Base-by-base conservation (phyloP, 129 eudicot genomes). In the Deinandra increscens region DNA sequence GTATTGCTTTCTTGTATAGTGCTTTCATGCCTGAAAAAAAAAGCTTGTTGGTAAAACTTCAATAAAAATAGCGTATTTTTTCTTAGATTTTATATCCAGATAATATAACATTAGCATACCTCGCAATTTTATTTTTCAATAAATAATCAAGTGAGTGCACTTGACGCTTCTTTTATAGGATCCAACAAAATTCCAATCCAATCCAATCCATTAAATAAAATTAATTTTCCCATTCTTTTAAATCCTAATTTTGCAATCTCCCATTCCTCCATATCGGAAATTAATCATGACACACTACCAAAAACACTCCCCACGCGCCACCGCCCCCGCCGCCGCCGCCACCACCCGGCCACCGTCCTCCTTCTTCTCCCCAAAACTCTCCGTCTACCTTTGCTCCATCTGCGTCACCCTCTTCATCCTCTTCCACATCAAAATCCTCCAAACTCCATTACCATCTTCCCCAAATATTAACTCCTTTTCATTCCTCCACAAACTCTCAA, bases 381-480 rank as follows among this genome's bases (percentile, higher is more conserved):
- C 84, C 10, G 51, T 83, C 45, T 83, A 64, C 81, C 83, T 91
- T 48, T 58, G 85, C 19, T 69, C 77, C 38, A 71, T 81, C 5
- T 83, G 82, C 11, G 81, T 56, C 66, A 51, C 77, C 8, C 74
- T 85, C 22, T 81, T 87, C 74, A 22, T 88, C 63, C 70, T 88
- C 63, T 88, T 82, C 64, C 89, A 88, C 77, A 84, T 86, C 75
- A 78, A 81, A 64, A 84, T 75, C 74, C 86, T 88, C 13, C 87
- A 74, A 63, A 79, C 84, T 2, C 79, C 83, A 9, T 65, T 80
- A 31, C 23, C 84, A 9, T 56, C 79, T 1, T 78, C 87, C 10
- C 66, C 69, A 0, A 70, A 75, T 4, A n/a, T n/a, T n/a, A n/a
- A n/a, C n/a, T 36, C 85, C 23, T 72, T 76, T 7, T 20, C 86